These are phyloP conservation scores for Trichosporon sp. DNA, from an alignment of 1,284 basidiomycete genomes.

Conservation along the genomic window DNA sequence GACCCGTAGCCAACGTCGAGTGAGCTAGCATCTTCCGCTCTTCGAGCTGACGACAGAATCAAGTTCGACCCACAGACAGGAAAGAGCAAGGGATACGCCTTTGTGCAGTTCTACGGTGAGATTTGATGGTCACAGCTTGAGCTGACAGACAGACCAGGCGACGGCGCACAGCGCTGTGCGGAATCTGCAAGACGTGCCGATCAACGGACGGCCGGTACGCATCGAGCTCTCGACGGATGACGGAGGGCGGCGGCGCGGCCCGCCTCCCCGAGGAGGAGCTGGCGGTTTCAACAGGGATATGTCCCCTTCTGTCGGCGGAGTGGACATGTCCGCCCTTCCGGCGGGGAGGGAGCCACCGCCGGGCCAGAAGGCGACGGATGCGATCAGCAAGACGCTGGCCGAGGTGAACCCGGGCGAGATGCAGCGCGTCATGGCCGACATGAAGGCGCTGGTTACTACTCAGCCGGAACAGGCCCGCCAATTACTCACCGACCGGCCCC, in stretches of 20 bases:
- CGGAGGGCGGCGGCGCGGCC: slow-evolving; percentile 61
- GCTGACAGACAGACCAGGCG: slow-evolving; percentile 72
- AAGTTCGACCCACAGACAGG: slow-evolving; percentile 96
- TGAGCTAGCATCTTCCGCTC: slow-evolving; percentile 33
- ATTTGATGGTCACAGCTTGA: slow-evolving; percentile 15
- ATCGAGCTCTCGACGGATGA: slow-evolving; percentile 69
- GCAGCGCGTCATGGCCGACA: slow-evolving; percentile 93
- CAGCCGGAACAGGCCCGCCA: slow-evolving; percentile 86
- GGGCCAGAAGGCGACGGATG: slow-evolving; percentile 77
- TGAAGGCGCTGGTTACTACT: slow-evolving; percentile 86
- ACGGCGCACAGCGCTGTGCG: slow-evolving; percentile 82
- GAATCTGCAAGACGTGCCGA: slow-evolving; percentile 78
- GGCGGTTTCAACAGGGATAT: slow-evolving; percentile 56
- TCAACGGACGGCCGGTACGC: slow-evolving; percentile 78
- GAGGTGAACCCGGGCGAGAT: slow-evolving; percentile 80
- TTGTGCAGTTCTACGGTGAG: slow-evolving; percentile 93
- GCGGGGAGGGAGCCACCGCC: slow-evolving; percentile 74
- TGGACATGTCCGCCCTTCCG: slow-evolving; percentile 64
- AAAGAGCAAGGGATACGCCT: slow-evolving; percentile 95
- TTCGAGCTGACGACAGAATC: slow-evolving; percentile 62
- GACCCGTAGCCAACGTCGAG: slow-evolving; percentile 59
- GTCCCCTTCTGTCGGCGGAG: slow-evolving; percentile 57
- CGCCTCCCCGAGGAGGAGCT: slow-evolving; percentile 32
- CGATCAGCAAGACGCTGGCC: slow-evolving; percentile 84
- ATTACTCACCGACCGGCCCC: slow-evolving; percentile 80